Conservation (phyloP, 75 land plant species). For the Adiantum capillusveneris region DNA sequence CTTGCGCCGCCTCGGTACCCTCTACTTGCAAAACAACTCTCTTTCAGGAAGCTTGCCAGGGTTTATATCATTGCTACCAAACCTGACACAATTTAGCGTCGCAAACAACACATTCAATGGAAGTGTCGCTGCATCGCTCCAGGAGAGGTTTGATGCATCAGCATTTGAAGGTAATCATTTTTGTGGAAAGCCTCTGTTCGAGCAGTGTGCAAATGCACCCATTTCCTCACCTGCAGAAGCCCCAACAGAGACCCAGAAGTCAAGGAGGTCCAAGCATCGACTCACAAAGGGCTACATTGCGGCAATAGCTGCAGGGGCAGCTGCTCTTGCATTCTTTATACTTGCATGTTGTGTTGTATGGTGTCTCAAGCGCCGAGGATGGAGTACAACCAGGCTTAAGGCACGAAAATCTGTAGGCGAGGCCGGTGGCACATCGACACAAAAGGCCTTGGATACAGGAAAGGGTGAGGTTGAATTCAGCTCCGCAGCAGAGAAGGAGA, state of each 20-base stretch:
- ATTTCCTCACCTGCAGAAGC: neutral
- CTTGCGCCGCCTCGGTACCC: neutral
- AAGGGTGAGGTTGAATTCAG: slow-evolving; percentile 6
- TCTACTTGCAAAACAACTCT: slow-evolving; percentile 61
- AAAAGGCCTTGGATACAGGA: neutral
- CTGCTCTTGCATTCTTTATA: neutral
- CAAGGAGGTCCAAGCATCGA: neutral
- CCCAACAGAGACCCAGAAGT: neutral
- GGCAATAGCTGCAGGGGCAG: neutral
- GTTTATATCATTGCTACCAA: slow-evolving; percentile 23
- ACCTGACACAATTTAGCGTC: slow-evolving; percentile 45
- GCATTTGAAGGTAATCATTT: slow-evolving; percentile 44
- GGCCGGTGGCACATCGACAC: neutral
- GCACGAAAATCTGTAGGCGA: neutral
- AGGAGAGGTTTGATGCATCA: slow-evolving; percentile 31
- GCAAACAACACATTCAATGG: slow-evolving; percentile 77
- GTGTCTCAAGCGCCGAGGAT: neutral
- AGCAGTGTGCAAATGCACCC: neutral
- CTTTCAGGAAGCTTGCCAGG: slow-evolving; percentile 59
- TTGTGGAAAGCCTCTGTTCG: slow-evolving; percentile 44
- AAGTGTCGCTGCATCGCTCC: slow-evolving; percentile 46
- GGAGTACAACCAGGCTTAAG: no score
- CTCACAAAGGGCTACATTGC: neutral
- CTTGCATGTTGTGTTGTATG: neutral
- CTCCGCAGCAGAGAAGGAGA: slow-evolving; percentile 24